These are phyloP conservation scores for Diaporthe sp. DNA, from an alignment of 2,329 filamentous ascomycete species.

Conservation along the genomic window DNA sequence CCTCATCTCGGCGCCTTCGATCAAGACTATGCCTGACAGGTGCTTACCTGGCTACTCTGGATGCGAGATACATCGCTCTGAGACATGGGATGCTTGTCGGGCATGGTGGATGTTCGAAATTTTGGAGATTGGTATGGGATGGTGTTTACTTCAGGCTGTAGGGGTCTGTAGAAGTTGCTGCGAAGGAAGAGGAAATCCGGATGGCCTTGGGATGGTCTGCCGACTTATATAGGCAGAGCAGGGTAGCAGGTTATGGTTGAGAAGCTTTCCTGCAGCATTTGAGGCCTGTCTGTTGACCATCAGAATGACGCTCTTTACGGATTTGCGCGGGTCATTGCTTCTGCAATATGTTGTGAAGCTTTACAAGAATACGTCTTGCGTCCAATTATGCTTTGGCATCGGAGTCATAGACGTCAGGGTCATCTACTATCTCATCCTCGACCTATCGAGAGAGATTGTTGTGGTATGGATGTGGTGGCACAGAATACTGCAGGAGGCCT, in stretches of 20 bases:
- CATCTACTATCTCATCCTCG: background rate
- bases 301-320: no score
- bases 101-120: slow-evolving; percentile 1
- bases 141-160: background rate
- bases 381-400: background rate
- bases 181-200: background rate
- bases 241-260: background rate
- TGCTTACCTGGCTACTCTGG: slow-evolving; percentile 8
- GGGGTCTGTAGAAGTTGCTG: background rate
- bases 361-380: background rate
- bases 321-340: background rate
- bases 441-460: background rate
- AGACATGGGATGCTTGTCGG: slow-evolving; percentile 14
- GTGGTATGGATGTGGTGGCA: background rate
- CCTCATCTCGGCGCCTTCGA: background rate
- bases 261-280: background rate
- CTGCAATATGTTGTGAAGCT: background rate
- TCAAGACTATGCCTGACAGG: no score
- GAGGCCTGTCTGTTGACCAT: background rate
- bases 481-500: background rate
- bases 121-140: background rate
- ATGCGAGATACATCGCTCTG: slow-evolving; percentile 5
- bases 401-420: background rate
- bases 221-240: background rate
- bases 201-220: background rate